Percentiles rank a stretch among this genome's conserved stretches.
These are phyloP conservation scores for Phytopythium delawarense DNA, from an alignment of 352 stramenopile species.

Conservation along the genomic window DNA sequence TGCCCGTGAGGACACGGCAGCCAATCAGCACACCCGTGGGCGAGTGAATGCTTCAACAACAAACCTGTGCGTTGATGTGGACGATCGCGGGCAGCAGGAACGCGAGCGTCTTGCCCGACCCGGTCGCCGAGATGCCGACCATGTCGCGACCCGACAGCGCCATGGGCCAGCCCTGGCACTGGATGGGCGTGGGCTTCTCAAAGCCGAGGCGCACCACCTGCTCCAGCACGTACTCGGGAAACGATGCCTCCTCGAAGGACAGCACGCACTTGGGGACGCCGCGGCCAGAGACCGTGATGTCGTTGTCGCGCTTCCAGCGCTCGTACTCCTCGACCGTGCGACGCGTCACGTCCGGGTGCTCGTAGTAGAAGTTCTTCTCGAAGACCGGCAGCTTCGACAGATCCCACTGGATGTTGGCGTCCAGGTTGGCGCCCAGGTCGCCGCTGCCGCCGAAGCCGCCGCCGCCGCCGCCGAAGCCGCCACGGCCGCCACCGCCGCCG, in stretches of 20 bases:
- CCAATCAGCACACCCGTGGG: background rate
- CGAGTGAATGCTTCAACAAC: slow-evolving; percentile 32
- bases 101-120: slow-evolving; percentile 96
- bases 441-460: slow-evolving; percentile 34
- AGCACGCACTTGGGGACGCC: slow-evolving; percentile 97
- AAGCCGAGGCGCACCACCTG: slow-evolving; percentile 98
- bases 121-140: slow-evolving; percentile 98
- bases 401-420: slow-evolving; percentile 95
- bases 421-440: slow-evolving; percentile 86
- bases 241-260: slow-evolving; percentile 92
- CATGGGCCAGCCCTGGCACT: slow-evolving; percentile 98
- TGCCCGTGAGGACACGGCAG: background rate
- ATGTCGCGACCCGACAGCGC: slow-evolving; percentile 97
- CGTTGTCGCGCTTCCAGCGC: slow-evolving; percentile 89
- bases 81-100: slow-evolving; percentile 99
- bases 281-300: slow-evolving; percentile 94
- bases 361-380: slow-evolving; percentile 99
- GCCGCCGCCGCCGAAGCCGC: slow-evolving; percentile 31
- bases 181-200: slow-evolving; percentile 90
- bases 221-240: slow-evolving; percentile 96
- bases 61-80: slow-evolving; percentile 99
- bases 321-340: slow-evolving; percentile 89
- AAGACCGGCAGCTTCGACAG: slow-evolving; percentile 93
- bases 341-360: slow-evolving; percentile 97
- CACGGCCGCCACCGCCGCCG: slow-evolving; percentile 18